Conservation (phyloP, 495 filamentous ascomycete species). For the Annulohypoxylon stygium region DNA sequence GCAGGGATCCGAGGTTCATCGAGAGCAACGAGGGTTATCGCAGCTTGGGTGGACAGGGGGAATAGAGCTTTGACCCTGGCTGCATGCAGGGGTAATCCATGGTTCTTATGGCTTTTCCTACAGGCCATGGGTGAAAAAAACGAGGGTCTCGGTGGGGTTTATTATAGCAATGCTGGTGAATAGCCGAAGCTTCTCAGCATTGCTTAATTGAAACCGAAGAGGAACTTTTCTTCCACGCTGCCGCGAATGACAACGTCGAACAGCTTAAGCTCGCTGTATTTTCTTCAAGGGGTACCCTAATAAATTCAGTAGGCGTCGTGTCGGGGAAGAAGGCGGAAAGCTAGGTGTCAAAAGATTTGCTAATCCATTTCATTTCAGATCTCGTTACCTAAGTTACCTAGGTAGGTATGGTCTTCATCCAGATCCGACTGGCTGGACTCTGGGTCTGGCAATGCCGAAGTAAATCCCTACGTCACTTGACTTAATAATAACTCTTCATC, state of each 20-base stretch:
- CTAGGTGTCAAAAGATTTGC: neutral
- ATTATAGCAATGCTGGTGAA: conserved; percentile 43
- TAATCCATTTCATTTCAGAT: neutral
- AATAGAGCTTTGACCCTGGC: conserved; percentile 42
- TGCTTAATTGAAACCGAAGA: conserved; percentile 43
- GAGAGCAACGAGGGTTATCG: conserved; percentile 18
- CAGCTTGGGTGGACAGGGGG: conserved; percentile 13
- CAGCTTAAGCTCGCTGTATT: neutral
- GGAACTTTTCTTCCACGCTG: conserved; percentile 37
- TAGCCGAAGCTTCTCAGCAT: conserved; percentile 37
- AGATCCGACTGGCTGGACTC: conserved; percentile 26
- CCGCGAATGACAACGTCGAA: conserved; percentile 20
- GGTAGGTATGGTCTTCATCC: neutral
- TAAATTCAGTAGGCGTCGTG: neutral
- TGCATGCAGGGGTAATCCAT: conserved; percentile 31
- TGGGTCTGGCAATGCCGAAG: conserved; percentile 13
- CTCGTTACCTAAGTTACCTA: neutral
- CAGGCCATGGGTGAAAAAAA: conserved; percentile 15
- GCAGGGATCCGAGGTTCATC: conserved; percentile 20
- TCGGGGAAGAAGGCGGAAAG: neutral
- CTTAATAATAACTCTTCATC: conserved; percentile 3
- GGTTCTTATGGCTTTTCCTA: conserved; percentile 5
- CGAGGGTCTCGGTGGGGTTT: conserved; percentile 20
- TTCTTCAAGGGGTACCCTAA: neutral
- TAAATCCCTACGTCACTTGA: conserved; percentile 1